Base-by-base conservation (phyloP, 495 filamentous ascomycete species). In the Penicillium cosmopolitanum region DNA sequence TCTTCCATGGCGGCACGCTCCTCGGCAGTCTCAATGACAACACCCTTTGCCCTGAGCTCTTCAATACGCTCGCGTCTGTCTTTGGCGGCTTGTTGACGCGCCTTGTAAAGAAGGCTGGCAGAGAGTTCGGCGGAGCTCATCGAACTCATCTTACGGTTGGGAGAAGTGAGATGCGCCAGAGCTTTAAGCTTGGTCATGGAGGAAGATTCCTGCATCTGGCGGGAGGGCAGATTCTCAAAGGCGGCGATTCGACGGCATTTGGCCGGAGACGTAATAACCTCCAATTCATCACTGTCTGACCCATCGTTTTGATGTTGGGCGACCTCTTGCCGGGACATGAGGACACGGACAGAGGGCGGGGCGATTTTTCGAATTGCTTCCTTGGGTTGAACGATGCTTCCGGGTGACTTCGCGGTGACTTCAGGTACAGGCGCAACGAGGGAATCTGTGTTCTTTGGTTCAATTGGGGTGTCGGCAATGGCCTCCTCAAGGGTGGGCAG, bases 21-120 rank as follows among this genome's bases (percentile, higher is more conserved):
- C 71, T 96, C 95, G 5, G 86, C 84, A 1, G 91, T 96, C 63
- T 90, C 88, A n/a, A 97, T 78, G 43, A 89, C 76, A 15, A 98
- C 80, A 33, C 95, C 95, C 68, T 88, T 90, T 18, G 87, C 86
- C 55, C 83, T 81, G 23, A 98, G 79, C 58, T 89, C 84, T 58
- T 90, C 85, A 15, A 98, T 82, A 56, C 87, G 88, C 63, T 91
- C 88, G 46, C 87, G 85, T n/a, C 91, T 82, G 67, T 93, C 93
- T 34, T 83, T 73, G 21, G 83, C 82, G 42, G 93, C 96, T 73
- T 99, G 95, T 61, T 87, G 80, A 35, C 91, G 84, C 0, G 93
- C 92, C 55, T 87, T 84, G 58, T 83, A 82, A 5, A 87, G 73
- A 15, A 98, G 71, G 18, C 73, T 81, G 8, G 79, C 76, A n/a